A percentile compares a stretch with the other conserved stretches of the same genome.
phyloP scores from a whole-genome alignment of 441 rosid genomes.

The Macaranga tanarius region DNA sequence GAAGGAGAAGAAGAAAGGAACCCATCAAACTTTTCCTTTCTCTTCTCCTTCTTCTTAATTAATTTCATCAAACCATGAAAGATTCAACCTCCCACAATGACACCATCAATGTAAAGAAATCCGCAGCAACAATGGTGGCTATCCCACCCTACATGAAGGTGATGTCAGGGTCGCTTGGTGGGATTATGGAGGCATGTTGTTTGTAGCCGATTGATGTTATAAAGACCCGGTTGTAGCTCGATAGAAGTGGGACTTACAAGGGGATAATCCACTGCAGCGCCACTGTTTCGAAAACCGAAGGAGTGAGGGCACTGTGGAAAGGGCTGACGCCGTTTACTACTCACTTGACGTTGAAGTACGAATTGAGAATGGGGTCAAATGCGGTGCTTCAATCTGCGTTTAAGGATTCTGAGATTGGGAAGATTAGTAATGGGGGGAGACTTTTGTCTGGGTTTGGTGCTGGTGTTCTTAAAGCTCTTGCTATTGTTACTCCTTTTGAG shows the following conservation, averaged over 20 bases:
- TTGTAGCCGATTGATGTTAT: constrained; percentile 94
- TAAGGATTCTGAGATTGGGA: constrained; percentile 74
- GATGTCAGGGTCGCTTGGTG: constrained; percentile 86
- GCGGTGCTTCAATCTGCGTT: constrained; percentile 70
- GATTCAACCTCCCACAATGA: not conserved
- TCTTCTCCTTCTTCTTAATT: too few species aligned
- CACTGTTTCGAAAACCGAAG: constrained; percentile 64
- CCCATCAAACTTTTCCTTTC: too few species aligned
- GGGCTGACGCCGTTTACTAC: constrained; percentile 94
- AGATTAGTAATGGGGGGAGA: constrained; percentile 55
- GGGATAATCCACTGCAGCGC: constrained; percentile 88
- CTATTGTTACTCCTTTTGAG: constrained; percentile 90
- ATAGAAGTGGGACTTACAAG: constrained; percentile 55
- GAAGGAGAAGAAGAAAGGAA: too few species aligned
- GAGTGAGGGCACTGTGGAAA: constrained; percentile 88
- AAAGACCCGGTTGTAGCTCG: constrained; percentile 89
- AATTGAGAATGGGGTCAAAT: constrained; percentile 93
- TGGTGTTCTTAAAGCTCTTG: constrained; percentile 90
- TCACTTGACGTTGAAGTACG: constrained; percentile 78
- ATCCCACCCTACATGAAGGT: constrained; percentile 91
- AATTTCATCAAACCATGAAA: not conserved
- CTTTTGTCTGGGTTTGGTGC: constrained; percentile 86
- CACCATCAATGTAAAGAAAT: constrained; percentile 17
- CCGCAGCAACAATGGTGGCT: constrained; percentile 10
- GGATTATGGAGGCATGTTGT: constrained; percentile 79